Conservation (phyloP, 257 asterid species). For the Nicotiana undulata region DNA sequence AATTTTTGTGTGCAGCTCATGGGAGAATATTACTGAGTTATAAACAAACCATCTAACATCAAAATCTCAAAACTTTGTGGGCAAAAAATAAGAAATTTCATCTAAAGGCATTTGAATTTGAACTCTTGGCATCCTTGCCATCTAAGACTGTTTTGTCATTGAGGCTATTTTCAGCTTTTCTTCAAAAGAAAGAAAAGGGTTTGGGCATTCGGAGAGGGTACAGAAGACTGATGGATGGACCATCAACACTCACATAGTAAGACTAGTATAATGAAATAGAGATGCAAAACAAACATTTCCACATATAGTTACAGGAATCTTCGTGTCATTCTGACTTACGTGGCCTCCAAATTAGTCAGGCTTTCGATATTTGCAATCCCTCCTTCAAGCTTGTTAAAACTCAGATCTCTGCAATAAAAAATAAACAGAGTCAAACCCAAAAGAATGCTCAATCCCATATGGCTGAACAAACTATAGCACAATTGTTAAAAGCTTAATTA, state of each 20-base stretch:
- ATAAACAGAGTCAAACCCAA: neutral
- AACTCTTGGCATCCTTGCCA: neutral
- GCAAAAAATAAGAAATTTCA: neutral
- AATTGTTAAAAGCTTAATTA: neutral
- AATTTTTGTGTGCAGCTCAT: neutral
- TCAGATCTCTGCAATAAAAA: slow-evolving; percentile 42
- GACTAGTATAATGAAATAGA: neutral
- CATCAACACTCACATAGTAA: neutral
- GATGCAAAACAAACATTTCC: neutral
- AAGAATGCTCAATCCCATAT: neutral
- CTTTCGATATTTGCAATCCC: slow-evolving; percentile 28
- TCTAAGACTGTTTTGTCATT: neutral
- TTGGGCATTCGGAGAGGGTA: neutral
- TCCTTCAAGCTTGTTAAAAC: slow-evolving; percentile 54
- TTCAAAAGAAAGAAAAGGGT: neutral
- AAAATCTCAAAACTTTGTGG: neutral
- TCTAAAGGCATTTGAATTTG: neutral
- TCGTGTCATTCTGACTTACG: slow-evolving; percentile 21
- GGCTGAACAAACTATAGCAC: neutral
- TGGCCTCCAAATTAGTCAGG: slow-evolving; percentile 8
- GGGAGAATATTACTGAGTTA: neutral
- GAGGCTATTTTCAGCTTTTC: neutral
- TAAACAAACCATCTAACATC: neutral
- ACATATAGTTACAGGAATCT: neutral
- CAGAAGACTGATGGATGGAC: neutral